Evolutionary conservation across 495 filamentous ascomycete species (phyloP), one percentile per base, ranked within the genome.

Genomic region (Bryoglossum gracile): DNA sequence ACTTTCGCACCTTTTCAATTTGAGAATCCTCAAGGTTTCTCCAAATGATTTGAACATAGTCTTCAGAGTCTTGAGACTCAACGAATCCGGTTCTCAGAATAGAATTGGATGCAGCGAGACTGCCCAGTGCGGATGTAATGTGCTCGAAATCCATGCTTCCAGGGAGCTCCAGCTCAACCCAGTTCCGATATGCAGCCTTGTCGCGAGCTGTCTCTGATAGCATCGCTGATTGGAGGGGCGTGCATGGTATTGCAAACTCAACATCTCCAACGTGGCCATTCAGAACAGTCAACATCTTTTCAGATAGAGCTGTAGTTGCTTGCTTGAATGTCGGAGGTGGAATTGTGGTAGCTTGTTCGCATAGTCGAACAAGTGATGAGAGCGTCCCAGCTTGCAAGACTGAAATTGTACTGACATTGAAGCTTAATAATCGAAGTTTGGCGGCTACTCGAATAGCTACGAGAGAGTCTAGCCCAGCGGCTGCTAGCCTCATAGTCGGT

Each of bases 151-250:
- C 38, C 50, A 62, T 51, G 9, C 60, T 49, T 5, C 50, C 49
- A 5, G 69, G 58, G 28, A 85, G 60, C 4, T 70, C 64, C 8
- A 90, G 56, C 51, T 84, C 74, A 13, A 87, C 66, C 76, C 78
- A 84, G 56, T 94, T 94, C 61, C 80, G 82, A 61, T 94, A 91
- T 8, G 81, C 69, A 23, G 63, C 66, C 1, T 60, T 30, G 30
- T 78, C 60, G 25, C 69, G 68, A 4, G 64, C 58, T 1, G 83
- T 87, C 56, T 89, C 86, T 2, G 75, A 64, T 3, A 94, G 66
- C 86, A 94, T 90, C n/a, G 83, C 80, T 17, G 72, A 64, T 51
- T 94, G 87, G 5, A 88, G 70, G 38, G 81, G 76, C 23, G 80
- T 87, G 56, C 83, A 86, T 3, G 70, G 69, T 17, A 81, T 60